These are phyloP conservation scores for Chlorokybus atmophyticus DNA, from an alignment of 139 green algal species.

Conservation along the genomic window DNA sequence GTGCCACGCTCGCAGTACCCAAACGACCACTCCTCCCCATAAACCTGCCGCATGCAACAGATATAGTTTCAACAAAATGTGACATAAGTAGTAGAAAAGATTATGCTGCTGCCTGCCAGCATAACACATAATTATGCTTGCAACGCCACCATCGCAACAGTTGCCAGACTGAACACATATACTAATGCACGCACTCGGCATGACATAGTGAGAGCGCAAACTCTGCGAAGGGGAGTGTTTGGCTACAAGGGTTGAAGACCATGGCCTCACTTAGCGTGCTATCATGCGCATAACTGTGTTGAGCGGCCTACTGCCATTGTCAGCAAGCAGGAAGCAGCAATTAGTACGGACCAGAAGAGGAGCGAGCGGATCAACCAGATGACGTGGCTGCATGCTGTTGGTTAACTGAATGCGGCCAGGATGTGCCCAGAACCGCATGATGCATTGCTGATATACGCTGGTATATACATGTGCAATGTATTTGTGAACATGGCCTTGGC, in stretches of 20 bases:
- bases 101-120: neutral
- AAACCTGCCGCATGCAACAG: conserved; percentile 19
- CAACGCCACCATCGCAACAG: neutral
- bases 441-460: no score
- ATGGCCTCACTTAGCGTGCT: no score
- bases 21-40: conserved; percentile 52
- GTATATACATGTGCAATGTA: no score
- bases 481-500: no score
- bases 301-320: neutral
- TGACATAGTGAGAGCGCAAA: neutral
- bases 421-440: no score
- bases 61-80: neutral
- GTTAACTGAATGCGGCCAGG: no score
- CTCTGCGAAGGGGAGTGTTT: neutral
- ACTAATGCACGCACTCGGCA: neutral
- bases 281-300: neutral
- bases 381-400: no score
- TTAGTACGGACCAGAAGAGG: neutral
- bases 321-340: neutral
- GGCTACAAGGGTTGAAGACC: no score
- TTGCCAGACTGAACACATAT: neutral
- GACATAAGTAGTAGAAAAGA: neutral
- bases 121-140: neutral
- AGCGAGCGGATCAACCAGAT: neutral
- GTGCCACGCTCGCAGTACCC: conserved; percentile 52